Conservation (phyloP, 768 basidiomycete species). For the Pulveroboletus sp. region DNA sequence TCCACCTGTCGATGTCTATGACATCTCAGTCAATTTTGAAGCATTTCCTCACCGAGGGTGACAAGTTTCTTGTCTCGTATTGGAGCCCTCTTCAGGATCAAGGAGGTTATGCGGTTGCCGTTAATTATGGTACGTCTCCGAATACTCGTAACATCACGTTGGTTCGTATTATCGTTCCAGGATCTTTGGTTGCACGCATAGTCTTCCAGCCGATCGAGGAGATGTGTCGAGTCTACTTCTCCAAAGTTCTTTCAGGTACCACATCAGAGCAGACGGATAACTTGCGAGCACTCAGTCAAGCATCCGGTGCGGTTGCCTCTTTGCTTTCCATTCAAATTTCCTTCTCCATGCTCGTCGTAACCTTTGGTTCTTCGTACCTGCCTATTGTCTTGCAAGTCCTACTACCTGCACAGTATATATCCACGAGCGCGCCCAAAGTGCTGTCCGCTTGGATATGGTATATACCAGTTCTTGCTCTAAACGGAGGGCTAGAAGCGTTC, state of each 20-base stretch:
- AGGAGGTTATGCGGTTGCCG: slow-evolving; percentile 92
- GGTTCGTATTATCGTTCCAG: slow-evolving; percentile 36
- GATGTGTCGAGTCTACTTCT: slow-evolving; percentile 84
- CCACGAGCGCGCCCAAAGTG: slow-evolving; percentile 76
- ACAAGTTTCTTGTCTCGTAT: slow-evolving; percentile 82
- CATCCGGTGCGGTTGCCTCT: slow-evolving; percentile 49
- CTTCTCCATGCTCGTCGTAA: slow-evolving; percentile 62
- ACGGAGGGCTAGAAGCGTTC: slow-evolving; percentile 91
- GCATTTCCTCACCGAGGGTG: slow-evolving; percentile 93
- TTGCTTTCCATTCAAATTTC: slow-evolving; percentile 63
- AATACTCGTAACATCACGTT: neutral
- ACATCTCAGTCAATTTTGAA: slow-evolving; percentile 87
- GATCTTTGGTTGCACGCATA: slow-evolving; percentile 88
- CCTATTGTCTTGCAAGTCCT: slow-evolving; percentile 63
- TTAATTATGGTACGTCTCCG: slow-evolving; percentile 76
- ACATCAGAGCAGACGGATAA: slow-evolving; percentile 5
- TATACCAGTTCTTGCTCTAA: slow-evolving; percentile 84
- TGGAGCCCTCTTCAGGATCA: slow-evolving; percentile 83
- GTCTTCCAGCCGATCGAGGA: slow-evolving; percentile 96
- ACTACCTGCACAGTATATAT: slow-evolving; percentile 63
- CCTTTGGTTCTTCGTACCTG: slow-evolving; percentile 75
- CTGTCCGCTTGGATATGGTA: slow-evolving; percentile 81
- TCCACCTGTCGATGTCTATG: slow-evolving; percentile 74
- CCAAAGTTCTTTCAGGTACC: slow-evolving; percentile 46
- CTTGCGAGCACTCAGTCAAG: slow-evolving; percentile 29